These are phyloP conservation scores for Pelargonium cotyledonis DNA, from an alignment of 441 rosid genomes.

Conservation along the genomic window DNA sequence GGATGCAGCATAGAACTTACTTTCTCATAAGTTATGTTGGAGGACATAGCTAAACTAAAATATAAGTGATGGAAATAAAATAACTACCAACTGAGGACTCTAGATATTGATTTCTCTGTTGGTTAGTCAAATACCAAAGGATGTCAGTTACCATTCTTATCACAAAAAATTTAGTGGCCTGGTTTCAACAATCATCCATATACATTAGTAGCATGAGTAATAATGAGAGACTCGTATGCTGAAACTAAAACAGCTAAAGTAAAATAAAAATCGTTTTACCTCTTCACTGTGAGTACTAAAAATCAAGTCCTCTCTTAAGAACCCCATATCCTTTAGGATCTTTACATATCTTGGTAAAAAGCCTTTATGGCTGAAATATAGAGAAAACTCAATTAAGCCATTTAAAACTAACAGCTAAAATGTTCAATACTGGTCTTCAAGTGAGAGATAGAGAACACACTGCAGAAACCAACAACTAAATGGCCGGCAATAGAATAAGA, in stretches of 20 bases:
- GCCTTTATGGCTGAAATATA: conserved; percentile 65
- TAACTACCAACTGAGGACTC: no score
- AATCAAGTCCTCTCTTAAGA: conserved; percentile 76
- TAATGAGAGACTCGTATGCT: neutral
- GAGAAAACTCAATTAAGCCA: conserved; percentile 17
- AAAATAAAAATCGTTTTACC: conserved; percentile 38
- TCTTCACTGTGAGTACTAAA: conserved; percentile 82
- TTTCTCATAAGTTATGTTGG: no score
- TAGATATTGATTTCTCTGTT: neutral
- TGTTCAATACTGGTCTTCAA: neutral
- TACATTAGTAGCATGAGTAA: neutral
- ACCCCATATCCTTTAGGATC: conserved; percentile 63
- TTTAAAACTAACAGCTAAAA: neutral
- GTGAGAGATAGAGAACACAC: neutral
- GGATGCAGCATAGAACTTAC: no score
- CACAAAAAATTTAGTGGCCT: neutral
- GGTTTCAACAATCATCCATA: neutral
- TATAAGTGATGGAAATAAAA: no score
- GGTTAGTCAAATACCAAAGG: conserved; percentile 1
- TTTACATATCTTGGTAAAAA: conserved; percentile 63
- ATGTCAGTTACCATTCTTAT: neutral
- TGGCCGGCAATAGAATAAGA: no score
- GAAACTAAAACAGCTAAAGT: neutral
- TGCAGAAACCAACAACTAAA: neutral
- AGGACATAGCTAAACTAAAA: no score